Evolutionary conservation across 768 basidiomycete genomes (phyloP).

Genomic region (Mycena leptocephala): DNA sequence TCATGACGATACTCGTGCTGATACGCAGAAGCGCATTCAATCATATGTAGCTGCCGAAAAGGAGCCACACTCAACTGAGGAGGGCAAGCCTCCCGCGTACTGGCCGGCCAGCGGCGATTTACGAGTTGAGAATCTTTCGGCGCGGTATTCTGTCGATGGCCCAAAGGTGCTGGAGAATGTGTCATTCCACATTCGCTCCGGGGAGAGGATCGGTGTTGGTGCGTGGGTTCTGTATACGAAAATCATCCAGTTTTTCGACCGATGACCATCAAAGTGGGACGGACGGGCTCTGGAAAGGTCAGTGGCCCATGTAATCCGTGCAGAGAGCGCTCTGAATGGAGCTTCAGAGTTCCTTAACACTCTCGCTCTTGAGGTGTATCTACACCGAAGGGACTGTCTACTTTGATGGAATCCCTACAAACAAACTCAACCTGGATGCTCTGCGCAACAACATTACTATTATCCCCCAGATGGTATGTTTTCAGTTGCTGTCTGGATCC

Average conservation of each 20-base stretch:
- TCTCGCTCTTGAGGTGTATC: too few relatives aligned
- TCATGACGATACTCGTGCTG: neutral
- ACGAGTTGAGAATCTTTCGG: constrained; percentile 57
- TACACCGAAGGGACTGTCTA: too few relatives aligned
- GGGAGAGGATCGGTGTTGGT: constrained; percentile 64
- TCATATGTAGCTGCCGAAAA: constrained; percentile 60
- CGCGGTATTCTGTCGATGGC: constrained; percentile 51
- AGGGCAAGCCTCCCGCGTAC: constrained; percentile 61
- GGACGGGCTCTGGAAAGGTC: neutral
- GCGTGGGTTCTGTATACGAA: neutral
- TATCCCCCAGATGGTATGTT: too few relatives aligned
- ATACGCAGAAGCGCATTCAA: constrained; percentile 15
- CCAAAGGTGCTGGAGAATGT: constrained; percentile 26
- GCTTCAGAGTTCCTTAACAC: too few relatives aligned
- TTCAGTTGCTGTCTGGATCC: too few relatives aligned
- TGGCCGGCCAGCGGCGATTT: constrained; percentile 66
- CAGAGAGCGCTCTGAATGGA: neutral
- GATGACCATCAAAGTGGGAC: neutral
- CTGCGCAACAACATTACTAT: too few relatives aligned
- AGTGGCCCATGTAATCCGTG: neutral
- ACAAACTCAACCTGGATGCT: too few relatives aligned
- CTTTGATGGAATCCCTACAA: too few relatives aligned
- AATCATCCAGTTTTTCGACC: too few relatives aligned
- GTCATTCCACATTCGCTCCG: constrained; percentile 59
- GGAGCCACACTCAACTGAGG: constrained; percentile 48